A percentile compares a stretch with the other conserved stretches of the same genome.
phyloP scores from a whole-genome alignment of 2,329 filamentous ascomycete genomes.

The Ophidiomyces ophidiicola region DNA sequence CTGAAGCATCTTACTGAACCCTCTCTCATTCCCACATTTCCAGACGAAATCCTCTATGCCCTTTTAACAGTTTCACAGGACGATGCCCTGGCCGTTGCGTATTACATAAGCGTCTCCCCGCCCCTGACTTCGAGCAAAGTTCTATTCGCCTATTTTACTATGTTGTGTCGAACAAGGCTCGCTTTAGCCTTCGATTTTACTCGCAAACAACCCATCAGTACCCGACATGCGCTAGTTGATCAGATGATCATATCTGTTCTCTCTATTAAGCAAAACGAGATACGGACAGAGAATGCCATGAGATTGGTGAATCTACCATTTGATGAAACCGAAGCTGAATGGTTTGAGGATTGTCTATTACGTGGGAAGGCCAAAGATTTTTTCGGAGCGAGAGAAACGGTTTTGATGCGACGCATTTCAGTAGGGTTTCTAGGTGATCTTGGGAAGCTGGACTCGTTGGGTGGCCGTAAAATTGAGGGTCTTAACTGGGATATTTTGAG shows the following conservation, averaged over 20 bases:
- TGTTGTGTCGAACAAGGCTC: slow-evolving; percentile 54
- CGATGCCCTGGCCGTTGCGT: slow-evolving; percentile 57
- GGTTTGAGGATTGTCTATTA: slow-evolving; percentile 59
- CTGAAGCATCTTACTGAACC: slow-evolving; percentile 68
- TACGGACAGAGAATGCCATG: slow-evolving; percentile 45
- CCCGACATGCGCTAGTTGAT: slow-evolving; percentile 54
- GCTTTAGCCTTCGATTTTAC: slow-evolving; percentile 64
- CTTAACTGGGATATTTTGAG: slow-evolving; percentile 42
- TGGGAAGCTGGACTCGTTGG: slow-evolving; percentile 26
- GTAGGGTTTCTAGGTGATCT: slow-evolving; percentile 42
- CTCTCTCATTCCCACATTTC: slow-evolving; percentile 65
- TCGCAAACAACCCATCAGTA: slow-evolving; percentile 49
- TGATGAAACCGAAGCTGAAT: slow-evolving; percentile 56
- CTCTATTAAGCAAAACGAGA: slow-evolving; percentile 26
- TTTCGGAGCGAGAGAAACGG: slow-evolving; percentile 56
- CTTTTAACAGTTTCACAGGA: slow-evolving; percentile 53
- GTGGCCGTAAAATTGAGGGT: slow-evolving; percentile 38
- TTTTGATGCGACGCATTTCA: slow-evolving; percentile 61
- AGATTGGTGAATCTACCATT: slow-evolving; percentile 65
- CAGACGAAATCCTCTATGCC: slow-evolving; percentile 64
- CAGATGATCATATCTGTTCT: slow-evolving; percentile 51
- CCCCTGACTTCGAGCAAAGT: slow-evolving; percentile 53
- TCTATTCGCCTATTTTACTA: slow-evolving; percentile 55
- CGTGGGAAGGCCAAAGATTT: slow-evolving; percentile 52
- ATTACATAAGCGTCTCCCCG: slow-evolving; percentile 65